Evolutionary conservation across 2,329 filamentous ascomycete species (phyloP).

Genomic region (Fusarium subglutinans): DNA sequence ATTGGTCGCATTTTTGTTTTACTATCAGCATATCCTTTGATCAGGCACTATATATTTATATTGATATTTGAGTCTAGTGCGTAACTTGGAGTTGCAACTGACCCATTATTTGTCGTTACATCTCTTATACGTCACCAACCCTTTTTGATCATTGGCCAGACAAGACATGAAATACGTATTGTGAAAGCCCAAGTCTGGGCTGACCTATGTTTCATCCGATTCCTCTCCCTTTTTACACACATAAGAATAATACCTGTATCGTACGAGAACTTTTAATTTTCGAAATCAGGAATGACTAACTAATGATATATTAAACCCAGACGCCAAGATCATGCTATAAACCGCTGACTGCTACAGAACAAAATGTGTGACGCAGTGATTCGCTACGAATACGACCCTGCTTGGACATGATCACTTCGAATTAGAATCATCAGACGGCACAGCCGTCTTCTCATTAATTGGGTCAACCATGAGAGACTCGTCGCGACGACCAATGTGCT

Average conservation of each 20-base stretch:
- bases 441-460: slow-evolving; percentile 44
- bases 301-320: slow-evolving; percentile 15
- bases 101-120: background rate
- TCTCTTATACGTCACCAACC: background rate
- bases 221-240: background rate
- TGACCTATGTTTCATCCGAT: background rate
- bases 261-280: background rate
- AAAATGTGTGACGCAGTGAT: background rate
- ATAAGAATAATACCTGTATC: background rate
- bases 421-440: slow-evolving; percentile 28
- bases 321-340: slow-evolving; percentile 39
- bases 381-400: background rate
- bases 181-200: background rate
- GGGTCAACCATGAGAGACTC: slow-evolving; percentile 37
- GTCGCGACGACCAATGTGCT: slow-evolving; percentile 31
- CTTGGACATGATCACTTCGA: slow-evolving; percentile 19
- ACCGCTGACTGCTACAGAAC: slow-evolving; percentile 11
- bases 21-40: slow-evolving; percentile 17
- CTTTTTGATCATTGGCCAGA: background rate
- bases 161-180: background rate
- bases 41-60: background rate
- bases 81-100: background rate
- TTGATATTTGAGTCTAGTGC: background rate
- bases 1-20: slow-evolving; percentile 14
- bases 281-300: background rate